Evolutionary conservation across 345 rosid genomes (phyloP), one percentile per base, ranked within the genome.

Genomic region (Dimocarpus longan): DNA sequence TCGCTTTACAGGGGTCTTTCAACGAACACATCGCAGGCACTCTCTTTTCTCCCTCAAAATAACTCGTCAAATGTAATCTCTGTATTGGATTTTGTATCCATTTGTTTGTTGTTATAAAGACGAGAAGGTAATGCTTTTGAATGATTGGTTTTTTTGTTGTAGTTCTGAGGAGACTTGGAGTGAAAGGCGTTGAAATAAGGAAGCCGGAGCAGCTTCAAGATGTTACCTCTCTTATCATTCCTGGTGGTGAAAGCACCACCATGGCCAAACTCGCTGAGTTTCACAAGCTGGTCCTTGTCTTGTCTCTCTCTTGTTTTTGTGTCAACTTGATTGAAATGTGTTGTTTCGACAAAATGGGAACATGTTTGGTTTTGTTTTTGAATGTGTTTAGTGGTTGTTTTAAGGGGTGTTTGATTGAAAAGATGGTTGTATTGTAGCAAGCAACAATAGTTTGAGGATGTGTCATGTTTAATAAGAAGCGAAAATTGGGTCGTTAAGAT

Each of bases 241-340:
- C 98, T 46, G 99, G 99, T 3, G 99, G 99, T 43, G 99, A 96
- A 84, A 96, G 98, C 90, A 96, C 98, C 84, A 93, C 98, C 82
- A 96, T 96, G 99, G 97, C 99, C 80, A 96, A 93, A 83, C 99
- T 96, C 77, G 98, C 99, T 19, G 89, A 91, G 81, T 91, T 76
- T 76, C 97, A 96, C 76, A 92, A 93, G 78, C 89, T 96, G 93
- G 98, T 93, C 21, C 8, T 18, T 42, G 73, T 44, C 72, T 79
- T 74, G 80, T 68, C 65, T 3, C 3, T 1, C 1, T 66, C 68
- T 22, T 19, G 8, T 73, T 1, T 46, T 39, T 46, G 52, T 46
- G 52, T 46, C 5, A 7, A 7, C 2, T 46, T 46, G 52, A 46
- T 46, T 46, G 52, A 46, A 11, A 40, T 52, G 18, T 48, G 28